phyloP scores from a whole-genome alignment of 441 rosid species.

The Hura crepitans region DNA sequence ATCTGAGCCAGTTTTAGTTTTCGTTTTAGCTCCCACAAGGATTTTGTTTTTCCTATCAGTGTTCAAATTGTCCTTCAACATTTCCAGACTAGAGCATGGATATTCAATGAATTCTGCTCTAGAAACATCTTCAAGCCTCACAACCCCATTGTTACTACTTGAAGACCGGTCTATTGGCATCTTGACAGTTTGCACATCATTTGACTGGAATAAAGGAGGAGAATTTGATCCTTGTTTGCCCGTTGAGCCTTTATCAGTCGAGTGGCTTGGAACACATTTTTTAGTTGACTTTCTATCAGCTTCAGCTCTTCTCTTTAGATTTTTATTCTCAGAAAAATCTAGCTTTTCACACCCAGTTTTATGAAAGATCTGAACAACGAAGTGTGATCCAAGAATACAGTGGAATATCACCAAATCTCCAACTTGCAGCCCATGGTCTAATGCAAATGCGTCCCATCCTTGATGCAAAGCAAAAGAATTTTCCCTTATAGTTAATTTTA shows the following conservation, averaged over 20 bases:
- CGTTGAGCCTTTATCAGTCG: background rate
- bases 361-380: constrained; percentile 19
- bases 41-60: background rate
- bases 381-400: constrained; percentile 31
- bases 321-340: constrained; percentile 5
- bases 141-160: background rate
- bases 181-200: background rate
- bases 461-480: constrained; percentile 28
- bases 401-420: constrained; percentile 38
- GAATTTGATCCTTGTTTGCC: background rate
- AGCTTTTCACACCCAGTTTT: constrained; percentile 17
- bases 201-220: background rate
- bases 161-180: background rate
- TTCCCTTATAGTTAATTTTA: constrained; percentile 20
- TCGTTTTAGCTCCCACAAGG: background rate
- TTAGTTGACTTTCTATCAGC: background rate
- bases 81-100: background rate
- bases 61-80: background rate
- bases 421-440: constrained; percentile 29
- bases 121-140: background rate
- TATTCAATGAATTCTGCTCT: background rate
- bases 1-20: background rate
- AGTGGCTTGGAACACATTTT: background rate
- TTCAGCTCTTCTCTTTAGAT: background rate
- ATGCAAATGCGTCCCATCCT: constrained; percentile 40